phyloP scores from a whole-genome alignment of 345 rosid species.

The Gossypium stocksii region DNA sequence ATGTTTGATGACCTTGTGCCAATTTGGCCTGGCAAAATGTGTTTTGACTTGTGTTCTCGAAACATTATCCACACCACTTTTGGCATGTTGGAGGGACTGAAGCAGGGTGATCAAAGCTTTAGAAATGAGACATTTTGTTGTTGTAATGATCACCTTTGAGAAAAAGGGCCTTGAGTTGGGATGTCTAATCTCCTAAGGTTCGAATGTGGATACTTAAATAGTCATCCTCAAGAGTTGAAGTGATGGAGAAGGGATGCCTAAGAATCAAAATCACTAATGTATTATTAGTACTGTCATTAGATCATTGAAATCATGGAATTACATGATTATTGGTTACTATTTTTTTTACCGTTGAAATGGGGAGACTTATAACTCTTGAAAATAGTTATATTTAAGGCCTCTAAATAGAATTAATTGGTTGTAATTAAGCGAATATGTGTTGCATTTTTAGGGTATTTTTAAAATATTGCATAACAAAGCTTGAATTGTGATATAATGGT shows the following conservation, averaged over 20 bases:
- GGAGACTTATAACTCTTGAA: too few relatives aligned
- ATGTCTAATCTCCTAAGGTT: slow-evolving; percentile 78
- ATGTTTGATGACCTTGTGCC: slow-evolving; percentile 46
- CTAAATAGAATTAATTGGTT: too few relatives aligned
- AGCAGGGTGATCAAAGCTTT: slow-evolving; percentile 52
- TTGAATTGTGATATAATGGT: too few relatives aligned
- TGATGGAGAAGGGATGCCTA: slow-evolving; percentile 75
- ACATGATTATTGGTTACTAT: not conserved
- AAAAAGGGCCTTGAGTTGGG: slow-evolving; percentile 61
- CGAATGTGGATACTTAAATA: slow-evolving; percentile 59
- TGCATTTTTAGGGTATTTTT: too few relatives aligned
- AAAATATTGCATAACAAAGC: too few relatives aligned
- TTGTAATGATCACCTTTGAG: slow-evolving; percentile 33
- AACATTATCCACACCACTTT: slow-evolving; percentile 61
- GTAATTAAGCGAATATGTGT: too few relatives aligned
- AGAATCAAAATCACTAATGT: not conserved
- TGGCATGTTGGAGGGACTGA: slow-evolving; percentile 69
- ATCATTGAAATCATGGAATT: not conserved
- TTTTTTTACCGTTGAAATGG: slow-evolving; percentile 61
- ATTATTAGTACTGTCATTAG: not conserved
- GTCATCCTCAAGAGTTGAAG: slow-evolving; percentile 61
- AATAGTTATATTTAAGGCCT: too few relatives aligned
- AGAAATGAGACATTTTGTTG: not conserved
- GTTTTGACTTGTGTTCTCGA: slow-evolving; percentile 61
- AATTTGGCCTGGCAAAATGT: slow-evolving; percentile 62